A percentile compares a stretch with the other conserved stretches of the same genome.
Conservation (phyloP, 2,329 filamentous ascomycete species). For the Cryphonectria naterciae region DNA sequence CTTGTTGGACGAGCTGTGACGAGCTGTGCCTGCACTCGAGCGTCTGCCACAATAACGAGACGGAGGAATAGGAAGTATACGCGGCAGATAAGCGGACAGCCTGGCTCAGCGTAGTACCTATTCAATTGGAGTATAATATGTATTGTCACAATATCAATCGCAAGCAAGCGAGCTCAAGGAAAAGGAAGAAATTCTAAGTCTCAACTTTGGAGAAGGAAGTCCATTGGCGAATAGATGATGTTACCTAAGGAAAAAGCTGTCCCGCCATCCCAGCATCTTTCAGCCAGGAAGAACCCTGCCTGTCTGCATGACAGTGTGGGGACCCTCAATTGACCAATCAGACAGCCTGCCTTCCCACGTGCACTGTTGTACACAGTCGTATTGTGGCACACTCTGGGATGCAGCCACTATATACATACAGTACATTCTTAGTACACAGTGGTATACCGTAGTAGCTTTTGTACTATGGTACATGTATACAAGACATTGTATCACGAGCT, state of each 20-base stretch:
- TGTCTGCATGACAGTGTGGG: neutral
- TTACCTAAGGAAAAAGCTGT: slow-evolving; percentile 7
- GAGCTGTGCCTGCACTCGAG: neutral
- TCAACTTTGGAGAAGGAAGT: neutral
- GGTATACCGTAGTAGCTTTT: too few relatives aligned
- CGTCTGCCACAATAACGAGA: neutral
- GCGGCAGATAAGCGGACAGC: neutral
- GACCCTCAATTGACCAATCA: slow-evolving; percentile 3
- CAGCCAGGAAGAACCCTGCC: slow-evolving; percentile 6
- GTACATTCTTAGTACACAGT: too few relatives aligned
- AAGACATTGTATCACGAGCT: neutral
- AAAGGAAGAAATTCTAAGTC: neutral
- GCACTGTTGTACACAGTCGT: neutral
- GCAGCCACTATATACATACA: neutral
- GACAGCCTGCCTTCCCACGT: neutral
- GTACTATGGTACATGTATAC: neutral
- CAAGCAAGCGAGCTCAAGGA: neutral
- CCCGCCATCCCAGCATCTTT: slow-evolving; percentile 11
- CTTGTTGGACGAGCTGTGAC: slow-evolving; percentile 37
- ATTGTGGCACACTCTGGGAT: too few relatives aligned
- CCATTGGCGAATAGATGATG: slow-evolving; percentile 7
- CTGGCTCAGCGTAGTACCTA: neutral
- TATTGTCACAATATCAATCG: neutral
- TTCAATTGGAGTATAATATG: neutral
- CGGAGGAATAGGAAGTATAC: neutral